phyloP scores from a whole-genome alignment of 2,329 filamentous ascomycete species.

The Sphaerulina populicola region DNA sequence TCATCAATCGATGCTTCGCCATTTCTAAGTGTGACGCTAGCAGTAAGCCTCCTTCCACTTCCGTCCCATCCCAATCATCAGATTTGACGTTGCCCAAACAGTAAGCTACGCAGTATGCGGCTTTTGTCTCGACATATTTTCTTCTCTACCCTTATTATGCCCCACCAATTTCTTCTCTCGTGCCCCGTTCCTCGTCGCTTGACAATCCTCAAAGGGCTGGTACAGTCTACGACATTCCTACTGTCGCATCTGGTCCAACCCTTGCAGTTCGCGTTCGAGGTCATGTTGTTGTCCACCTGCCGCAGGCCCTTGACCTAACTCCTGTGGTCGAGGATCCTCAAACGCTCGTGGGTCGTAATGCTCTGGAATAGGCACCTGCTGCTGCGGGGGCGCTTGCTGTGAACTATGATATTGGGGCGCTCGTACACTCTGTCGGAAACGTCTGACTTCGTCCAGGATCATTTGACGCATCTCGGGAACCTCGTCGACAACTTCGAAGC shows the following conservation, averaged over 20 bases:
- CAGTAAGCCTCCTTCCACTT: not conserved
- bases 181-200: not conserved
- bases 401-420: slow-evolving; percentile 39
- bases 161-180: not conserved
- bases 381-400: slow-evolving; percentile 32
- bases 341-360: slow-evolving; percentile 50
- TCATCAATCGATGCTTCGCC: no score
- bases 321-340: slow-evolving; percentile 56
- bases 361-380: slow-evolving; percentile 55
- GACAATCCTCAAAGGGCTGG: not conserved
- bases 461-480: slow-evolving; percentile 91
- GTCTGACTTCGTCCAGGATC: slow-evolving; percentile 89
- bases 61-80: not conserved
- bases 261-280: slow-evolving; percentile 68
- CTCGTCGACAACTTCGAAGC: slow-evolving; percentile 95
- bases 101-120: not conserved
- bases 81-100: not conserved
- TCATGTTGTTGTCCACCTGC: slow-evolving; percentile 56
- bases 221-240: slow-evolving; percentile 8
- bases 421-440: slow-evolving; percentile 56
- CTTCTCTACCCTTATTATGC: slow-evolving; percentile 1
- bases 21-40: not conserved
- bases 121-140: not conserved
- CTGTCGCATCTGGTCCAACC: slow-evolving; percentile 25
- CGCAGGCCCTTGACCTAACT: slow-evolving; percentile 31